phyloP scores from a whole-genome alignment of 2,329 filamentous ascomycete species.

The Podosphaera aphanis region DNA sequence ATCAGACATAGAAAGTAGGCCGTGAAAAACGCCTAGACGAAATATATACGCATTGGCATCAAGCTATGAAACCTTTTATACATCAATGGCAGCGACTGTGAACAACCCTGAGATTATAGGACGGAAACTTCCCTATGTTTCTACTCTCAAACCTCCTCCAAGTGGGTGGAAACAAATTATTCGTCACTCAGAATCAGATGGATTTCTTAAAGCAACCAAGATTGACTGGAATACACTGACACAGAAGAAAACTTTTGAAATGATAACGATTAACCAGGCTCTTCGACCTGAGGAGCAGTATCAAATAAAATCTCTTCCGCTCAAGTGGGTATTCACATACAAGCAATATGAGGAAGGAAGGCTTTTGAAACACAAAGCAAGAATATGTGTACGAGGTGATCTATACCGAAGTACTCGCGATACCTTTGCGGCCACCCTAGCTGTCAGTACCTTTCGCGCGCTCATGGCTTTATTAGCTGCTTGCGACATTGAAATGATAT shows the following conservation, averaged over 20 bases:
- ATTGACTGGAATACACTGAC: background rate
- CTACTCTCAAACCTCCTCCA: background rate
- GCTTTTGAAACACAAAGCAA: background rate
- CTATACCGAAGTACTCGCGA: background rate
- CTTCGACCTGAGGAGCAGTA: background rate
- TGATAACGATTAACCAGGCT: background rate
- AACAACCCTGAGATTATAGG: background rate
- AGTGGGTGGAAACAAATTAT: background rate
- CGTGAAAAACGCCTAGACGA: background rate
- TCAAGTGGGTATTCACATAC: constrained; percentile 1
- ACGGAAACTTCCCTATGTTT: background rate
- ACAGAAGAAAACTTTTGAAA: background rate
- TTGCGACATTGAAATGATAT: background rate
- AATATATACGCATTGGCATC: background rate
- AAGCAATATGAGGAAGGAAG: background rate
- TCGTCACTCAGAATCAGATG: background rate
- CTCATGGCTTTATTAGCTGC: background rate
- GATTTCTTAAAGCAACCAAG: background rate
- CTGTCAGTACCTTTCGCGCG: background rate
- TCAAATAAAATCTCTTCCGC: background rate
- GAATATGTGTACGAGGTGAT: background rate
- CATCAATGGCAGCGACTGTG: background rate
- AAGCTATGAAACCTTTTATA: background rate
- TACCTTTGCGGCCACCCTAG: background rate
- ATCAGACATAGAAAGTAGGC: background rate